Base-by-base conservation (phyloP, 306 rosid species). In the Betula pendula region DNA sequence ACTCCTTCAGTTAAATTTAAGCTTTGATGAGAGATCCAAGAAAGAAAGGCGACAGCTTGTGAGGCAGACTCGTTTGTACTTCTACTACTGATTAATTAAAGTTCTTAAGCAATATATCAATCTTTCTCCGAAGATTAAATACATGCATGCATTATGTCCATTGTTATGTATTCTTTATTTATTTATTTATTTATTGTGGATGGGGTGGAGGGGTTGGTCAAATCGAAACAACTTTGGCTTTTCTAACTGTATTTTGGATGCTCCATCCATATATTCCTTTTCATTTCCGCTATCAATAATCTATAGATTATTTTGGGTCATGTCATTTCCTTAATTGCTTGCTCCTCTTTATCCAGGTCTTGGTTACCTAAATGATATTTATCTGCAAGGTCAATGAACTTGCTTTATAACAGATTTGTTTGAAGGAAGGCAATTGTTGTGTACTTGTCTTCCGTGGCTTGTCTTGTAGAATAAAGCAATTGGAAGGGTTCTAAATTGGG, bases 41-140 rank as follows among this genome's bases (percentile, higher is more conserved):
- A 95, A 90, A 87, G 98, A 95, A 87, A 89, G 97, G 77, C 97
- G 96, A 80, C 97, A 89, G 83, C 87, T 90, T 87, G 98, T 95
- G 88, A 95, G 98, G 80, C 90, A 84, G 79, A 89, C 87, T 89
- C 80, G 78, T 81, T 81, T 80, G 14, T 77, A 72, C 79, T 85
- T 45, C 47, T 66, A 71, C 51, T 83, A 44, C 55, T 72, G 63
- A 70, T 74, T 72, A 75, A 81, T 82, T 53, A 69, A 77, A 62
- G 20, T 45, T 7, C 3, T 72, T 27, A 49, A 14, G 11, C 40
- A 29, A 20, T 49, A 20, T 49, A 15, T 52, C 25, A 16, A 22
- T n/a, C 38, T 48, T 67, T 52, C 38, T 35, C 27, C 4, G 13
- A 67, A 40, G 47, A 52, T 6, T 43, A 5, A 8, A 45, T 45